These are phyloP conservation scores for Saksenaea vasiformis DNA, from an alignment of 371 early-diverging fungal species.

Conservation along the genomic window DNA sequence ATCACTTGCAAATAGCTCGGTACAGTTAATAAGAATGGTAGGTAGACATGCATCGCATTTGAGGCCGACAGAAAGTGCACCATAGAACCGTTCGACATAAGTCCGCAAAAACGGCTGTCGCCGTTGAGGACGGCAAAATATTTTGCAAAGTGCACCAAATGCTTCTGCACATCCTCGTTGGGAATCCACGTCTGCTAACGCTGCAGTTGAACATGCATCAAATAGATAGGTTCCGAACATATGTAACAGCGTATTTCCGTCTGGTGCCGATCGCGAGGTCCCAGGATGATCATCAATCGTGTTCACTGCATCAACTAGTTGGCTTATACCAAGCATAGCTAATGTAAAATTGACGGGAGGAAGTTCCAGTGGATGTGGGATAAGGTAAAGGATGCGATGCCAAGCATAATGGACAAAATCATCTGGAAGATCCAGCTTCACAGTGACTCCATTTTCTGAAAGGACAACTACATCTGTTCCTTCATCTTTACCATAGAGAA, in stretches of 20 bases:
- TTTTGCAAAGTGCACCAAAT: conserved; percentile 69
- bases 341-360: conserved; percentile 65
- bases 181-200: conserved; percentile 26
- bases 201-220: conserved; percentile 55
- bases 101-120: conserved; percentile 55
- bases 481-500: conserved; percentile 64
- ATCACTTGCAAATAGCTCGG: conserved; percentile 66
- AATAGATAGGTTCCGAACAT: conserved; percentile 83
- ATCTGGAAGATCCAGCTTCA: conserved; percentile 63
- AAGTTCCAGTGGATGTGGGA: conserved; percentile 62
- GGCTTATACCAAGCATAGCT: conserved; percentile 67
- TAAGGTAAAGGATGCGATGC: conserved; percentile 70
- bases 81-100: conserved; percentile 77
- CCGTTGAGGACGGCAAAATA: conserved; percentile 70
- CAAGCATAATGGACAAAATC: conserved; percentile 74
- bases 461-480: conserved; percentile 58
- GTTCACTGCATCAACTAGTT: conserved; percentile 62
- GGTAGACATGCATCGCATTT: conserved; percentile 65
- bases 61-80: conserved; percentile 59
- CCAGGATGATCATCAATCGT: conserved; percentile 34
- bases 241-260: conserved; percentile 77
- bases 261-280: conserved; percentile 39
- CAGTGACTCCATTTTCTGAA: conserved; percentile 55
- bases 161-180: conserved; percentile 73
- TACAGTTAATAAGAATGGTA: conserved; percentile 64